Evolutionary conservation across 75 land plant genomes (phyloP), one percentile per base, ranked within the genome.

Genomic region (Ceratopteris richardii): DNA sequence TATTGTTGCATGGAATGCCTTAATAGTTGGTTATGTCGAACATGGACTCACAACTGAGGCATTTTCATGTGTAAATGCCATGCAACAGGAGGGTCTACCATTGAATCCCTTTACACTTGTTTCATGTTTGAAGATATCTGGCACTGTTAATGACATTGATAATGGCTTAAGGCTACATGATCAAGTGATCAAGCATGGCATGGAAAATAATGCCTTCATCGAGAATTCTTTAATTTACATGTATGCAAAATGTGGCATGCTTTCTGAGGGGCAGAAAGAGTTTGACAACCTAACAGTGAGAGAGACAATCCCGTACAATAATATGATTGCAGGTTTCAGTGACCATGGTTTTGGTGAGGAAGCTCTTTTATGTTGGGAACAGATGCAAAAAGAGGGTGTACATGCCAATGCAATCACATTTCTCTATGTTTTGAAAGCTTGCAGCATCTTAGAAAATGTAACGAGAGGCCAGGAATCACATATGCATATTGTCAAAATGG

Each of bases 271-370:
- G 0, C 11, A 17, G 26, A 21, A 51, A n/a, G 43, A 79, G 29
- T 76, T 83, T 40, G 27, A 64, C 44, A 50, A 22, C n/a, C 18
- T 60, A 31, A 6, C 18, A n/a, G 29, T 51, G 30, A 21, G 58
- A 63, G 82, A 83, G 56, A 20, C 63, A 27, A 68, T 79, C 0
- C 56, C 79, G n/a, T 83, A 78, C 75, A 83, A 75, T 39, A 76
- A 66, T 3, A 28, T 83, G 30, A 72, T 79, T 46, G 51, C 51
- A 26, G 67, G 71, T 31, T 57, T 64, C n/a, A 60, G 62, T 10
- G 73, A 77, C 44, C 58, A 44, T 66, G 74, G 64, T 31, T 54
- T 0, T 16, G 58, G 68, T 17, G 42, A 24, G 1, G 69, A 51
- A 54, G 88, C 79, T 29, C 6, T 77, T 17, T 63, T 59, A 0